These are phyloP conservation scores for Boletus rufocinnamomeus DNA, from an alignment of 768 basidiomycete species.

Conservation along the genomic window DNA sequence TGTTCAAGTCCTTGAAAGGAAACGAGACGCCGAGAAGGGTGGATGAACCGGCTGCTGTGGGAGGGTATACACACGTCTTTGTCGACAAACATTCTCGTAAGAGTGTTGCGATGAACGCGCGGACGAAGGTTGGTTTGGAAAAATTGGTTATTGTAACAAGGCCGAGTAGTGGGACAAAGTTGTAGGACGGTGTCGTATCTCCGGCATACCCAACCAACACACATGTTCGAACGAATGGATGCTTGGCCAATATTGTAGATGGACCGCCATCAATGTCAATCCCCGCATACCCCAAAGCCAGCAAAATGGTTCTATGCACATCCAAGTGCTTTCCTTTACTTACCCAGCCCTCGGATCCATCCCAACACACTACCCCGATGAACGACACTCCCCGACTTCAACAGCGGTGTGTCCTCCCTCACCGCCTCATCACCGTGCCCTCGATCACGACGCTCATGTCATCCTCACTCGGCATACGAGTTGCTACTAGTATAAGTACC, in stretches of 20 bases:
- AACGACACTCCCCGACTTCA: constrained; percentile 25
- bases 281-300: no score
- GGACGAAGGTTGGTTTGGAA: constrained; percentile 48
- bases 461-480: constrained; percentile 6
- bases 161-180: constrained; percentile 8
- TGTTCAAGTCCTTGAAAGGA: constrained; percentile 49
- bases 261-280: neutral
- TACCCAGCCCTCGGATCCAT: constrained; percentile 27
- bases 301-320: neutral
- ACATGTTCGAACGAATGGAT: no score
- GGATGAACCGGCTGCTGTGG: constrained; percentile 42
- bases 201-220: no score
- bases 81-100: constrained; percentile 62
- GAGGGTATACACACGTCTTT: constrained; percentile 82
- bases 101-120: constrained; percentile 48
- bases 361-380: constrained; percentile 25
- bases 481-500: no score
- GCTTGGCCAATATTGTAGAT: neutral
- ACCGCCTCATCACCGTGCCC: constrained; percentile 9
- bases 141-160: constrained; percentile 4
- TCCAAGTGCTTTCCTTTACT: neutral
- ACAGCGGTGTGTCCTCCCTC: constrained; percentile 26
- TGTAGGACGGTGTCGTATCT: neutral
- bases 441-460: constrained; percentile 26
- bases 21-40: constrained; percentile 4